Base-by-base conservation (phyloP, 345 rosid species). In the Streptanthus diversifolius region DNA sequence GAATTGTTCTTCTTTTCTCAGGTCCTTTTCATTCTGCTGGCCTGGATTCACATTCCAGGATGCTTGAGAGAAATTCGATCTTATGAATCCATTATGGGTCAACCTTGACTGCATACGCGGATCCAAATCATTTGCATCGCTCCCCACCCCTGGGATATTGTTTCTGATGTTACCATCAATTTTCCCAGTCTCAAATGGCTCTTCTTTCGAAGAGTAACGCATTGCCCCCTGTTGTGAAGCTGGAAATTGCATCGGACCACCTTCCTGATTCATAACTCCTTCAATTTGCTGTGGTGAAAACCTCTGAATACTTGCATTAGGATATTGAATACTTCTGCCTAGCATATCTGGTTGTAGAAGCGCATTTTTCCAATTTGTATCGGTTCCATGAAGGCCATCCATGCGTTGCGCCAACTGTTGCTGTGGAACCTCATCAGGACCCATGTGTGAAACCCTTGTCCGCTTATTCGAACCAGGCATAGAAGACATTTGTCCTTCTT, bases 1-100 rank as follows among this genome's bases (percentile, higher is more conserved):
- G 75, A 82, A 79, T 30, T 82, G 97, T 27, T 95, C 96, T 77
- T 90, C 99, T 79, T 85, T 91, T 76, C 84, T 90, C 4, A 70
- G 64, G 76, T 87, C 91, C 66, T 73, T 84, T 58, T 88, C 93
- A 43, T 76, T 71, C 63, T 82, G 86, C 77, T 91, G 97, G 70
- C 81, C 81, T 65, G 83, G 56, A 81, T 77, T 95, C 64, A 52
- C 55, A 79, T 71, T 91, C 97, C 97, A 87, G 29, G 83, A 77
- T 30, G 84, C 47, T 80, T 85, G 99, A 66, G 87, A 67, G 55
- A 83, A 80, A 76, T 80, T 81, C 27, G 91, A 41, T 78, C 90
- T 90, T 79, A 73, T 64, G 65, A 78, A 79, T 70, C 80, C 70
- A 64, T 91, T 84, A 54, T 80, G 84, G 49, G 87, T 77, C 48